phyloP scores from a whole-genome alignment of 805 yeast species.

The Spathaspora boniae region DNA sequence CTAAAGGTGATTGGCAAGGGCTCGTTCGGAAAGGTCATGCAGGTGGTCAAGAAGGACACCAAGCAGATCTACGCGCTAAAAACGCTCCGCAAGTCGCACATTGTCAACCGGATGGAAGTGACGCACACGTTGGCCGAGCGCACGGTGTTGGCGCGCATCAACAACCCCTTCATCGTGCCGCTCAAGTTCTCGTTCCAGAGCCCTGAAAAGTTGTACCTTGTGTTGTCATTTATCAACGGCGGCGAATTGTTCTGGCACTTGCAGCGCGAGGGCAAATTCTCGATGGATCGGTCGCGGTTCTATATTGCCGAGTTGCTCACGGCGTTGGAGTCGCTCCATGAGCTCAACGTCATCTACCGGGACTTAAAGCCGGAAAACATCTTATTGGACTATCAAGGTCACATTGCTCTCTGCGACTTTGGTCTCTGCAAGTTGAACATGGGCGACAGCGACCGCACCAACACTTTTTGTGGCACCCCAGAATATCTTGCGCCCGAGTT shows the following conservation, averaged over 20 bases:
- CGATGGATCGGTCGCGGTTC: slow-evolving; percentile 83
- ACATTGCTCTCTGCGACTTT: slow-evolving; percentile 95
- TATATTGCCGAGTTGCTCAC: slow-evolving; percentile 92
- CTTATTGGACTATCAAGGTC: slow-evolving; percentile 92
- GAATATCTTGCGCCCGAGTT: slow-evolving; percentile 96
- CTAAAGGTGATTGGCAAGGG: slow-evolving; percentile 97
- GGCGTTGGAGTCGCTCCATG: slow-evolving; percentile 89
- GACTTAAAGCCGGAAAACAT: slow-evolving; percentile 97
- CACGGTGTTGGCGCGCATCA: slow-evolving; percentile 88
- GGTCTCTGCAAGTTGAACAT: slow-evolving; percentile 95
- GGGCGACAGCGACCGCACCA: slow-evolving; percentile 82
- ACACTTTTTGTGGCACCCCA: slow-evolving; percentile 97
- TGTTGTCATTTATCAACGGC: slow-evolving; percentile 90
- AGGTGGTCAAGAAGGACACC: slow-evolving; percentile 93
- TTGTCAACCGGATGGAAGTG: slow-evolving; percentile 90
- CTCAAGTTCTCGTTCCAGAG: slow-evolving; percentile 93
- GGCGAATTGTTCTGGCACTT: slow-evolving; percentile 95
- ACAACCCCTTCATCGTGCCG: slow-evolving; percentile 94
- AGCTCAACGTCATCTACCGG: slow-evolving; percentile 87
- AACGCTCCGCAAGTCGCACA: slow-evolving; percentile 90
- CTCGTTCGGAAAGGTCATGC: slow-evolving; percentile 98
- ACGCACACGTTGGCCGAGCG: slow-evolving; percentile 96
- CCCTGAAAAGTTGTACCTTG: slow-evolving; percentile 91
- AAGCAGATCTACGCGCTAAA: slow-evolving; percentile 92
- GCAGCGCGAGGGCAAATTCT: slow-evolving; percentile 86